Evolutionary conservation across 345 rosid genomes (phyloP).

Genomic region (Abelmoschus esculentus): DNA sequence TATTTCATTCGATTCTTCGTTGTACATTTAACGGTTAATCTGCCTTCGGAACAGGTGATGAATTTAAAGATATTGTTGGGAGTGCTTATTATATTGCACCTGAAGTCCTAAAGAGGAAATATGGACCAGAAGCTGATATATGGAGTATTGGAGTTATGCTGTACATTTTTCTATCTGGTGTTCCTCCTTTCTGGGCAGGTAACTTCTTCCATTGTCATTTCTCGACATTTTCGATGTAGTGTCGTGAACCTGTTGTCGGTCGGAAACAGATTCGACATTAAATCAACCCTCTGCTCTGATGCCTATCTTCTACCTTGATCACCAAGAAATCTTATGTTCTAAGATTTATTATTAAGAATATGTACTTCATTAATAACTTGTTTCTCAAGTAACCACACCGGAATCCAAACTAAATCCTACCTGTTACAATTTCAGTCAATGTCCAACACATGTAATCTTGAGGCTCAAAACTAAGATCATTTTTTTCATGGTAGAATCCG

Average conservation of each 20-base stretch:
- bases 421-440: too few relatives aligned
- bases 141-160: constrained; percentile 97
- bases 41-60: constrained; percentile 48
- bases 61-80: constrained; percentile 82
- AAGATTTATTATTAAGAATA: too few relatives aligned
- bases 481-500: constrained; percentile 51
- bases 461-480: neutral
- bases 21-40: neutral
- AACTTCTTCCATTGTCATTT: neutral
- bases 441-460: neutral
- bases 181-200: constrained; percentile 99
- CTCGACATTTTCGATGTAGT: too few relatives aligned
- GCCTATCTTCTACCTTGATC: neutral
- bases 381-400: neutral
- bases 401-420: neutral
- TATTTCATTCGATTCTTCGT: neutral
- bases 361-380: neutral
- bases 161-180: constrained; percentile 81
- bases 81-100: constrained; percentile 97
- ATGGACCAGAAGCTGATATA: constrained; percentile 90
- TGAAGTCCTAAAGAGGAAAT: constrained; percentile 79
- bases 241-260: too few relatives aligned
- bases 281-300: too few relatives aligned
- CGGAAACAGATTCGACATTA: too few relatives aligned
- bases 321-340: neutral